Evolutionary conservation across 2,329 filamentous ascomycete species (phyloP).

Genomic region (Metarhizium brunneum): DNA sequence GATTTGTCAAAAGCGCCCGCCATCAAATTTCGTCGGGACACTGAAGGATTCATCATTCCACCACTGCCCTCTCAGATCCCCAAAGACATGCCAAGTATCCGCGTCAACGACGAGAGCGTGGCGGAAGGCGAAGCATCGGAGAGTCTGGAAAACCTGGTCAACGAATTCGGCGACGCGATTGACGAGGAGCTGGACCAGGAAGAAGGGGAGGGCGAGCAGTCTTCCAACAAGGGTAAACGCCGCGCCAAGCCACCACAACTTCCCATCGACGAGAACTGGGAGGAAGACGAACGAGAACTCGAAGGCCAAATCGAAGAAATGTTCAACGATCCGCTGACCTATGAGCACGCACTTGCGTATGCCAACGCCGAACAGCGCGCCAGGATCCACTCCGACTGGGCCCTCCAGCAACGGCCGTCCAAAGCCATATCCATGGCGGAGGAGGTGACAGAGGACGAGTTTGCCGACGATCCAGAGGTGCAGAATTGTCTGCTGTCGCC

Average conservation of each 20-base stretch:
- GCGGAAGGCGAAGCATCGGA: constrained; percentile 18
- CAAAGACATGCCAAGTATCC: constrained; percentile 17
- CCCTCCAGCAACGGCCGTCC: constrained; percentile 36
- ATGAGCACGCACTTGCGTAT: constrained; percentile 47
- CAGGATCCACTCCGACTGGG: constrained; percentile 42
- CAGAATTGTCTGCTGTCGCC: constrained; percentile 65
- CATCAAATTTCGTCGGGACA: constrained; percentile 41
- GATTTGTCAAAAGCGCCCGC: constrained; percentile 25
- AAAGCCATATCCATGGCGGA: constrained; percentile 47
- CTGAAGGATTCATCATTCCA: constrained; percentile 61
- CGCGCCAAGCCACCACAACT: constrained; percentile 35
- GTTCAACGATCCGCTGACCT: constrained; percentile 51
- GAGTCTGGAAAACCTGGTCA: constrained; percentile 30
- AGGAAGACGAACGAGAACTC: constrained; percentile 52
- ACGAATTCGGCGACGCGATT: constrained; percentile 34
- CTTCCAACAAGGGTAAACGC: constrained; percentile 14
- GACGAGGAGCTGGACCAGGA: constrained; percentile 20
- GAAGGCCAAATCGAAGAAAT: constrained; percentile 64
- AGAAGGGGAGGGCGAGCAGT: constrained; percentile 1
- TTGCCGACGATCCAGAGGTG: constrained; percentile 84
- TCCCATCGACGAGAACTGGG: constrained; percentile 53
- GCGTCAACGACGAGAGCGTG: constrained; percentile 6
- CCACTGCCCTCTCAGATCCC: constrained; percentile 32
- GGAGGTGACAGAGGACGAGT: constrained; percentile 70
- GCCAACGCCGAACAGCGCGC: constrained; percentile 48